phyloP scores from a whole-genome alignment of 768 basidiomycete genomes.

The Leucogyrophana mollusca region DNA sequence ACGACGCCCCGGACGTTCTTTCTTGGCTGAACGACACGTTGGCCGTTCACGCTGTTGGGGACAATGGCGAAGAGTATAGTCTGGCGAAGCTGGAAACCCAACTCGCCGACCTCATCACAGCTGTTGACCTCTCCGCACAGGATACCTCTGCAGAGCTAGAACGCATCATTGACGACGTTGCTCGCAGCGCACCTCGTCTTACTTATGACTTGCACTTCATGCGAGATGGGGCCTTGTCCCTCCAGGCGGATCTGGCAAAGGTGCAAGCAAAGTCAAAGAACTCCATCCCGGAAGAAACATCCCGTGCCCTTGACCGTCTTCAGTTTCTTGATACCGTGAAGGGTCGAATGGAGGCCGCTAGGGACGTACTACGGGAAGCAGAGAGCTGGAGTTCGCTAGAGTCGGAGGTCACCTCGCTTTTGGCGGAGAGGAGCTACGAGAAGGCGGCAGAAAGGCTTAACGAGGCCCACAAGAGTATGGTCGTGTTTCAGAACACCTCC shows the following conservation, averaged over 20 bases:
- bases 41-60: constrained; percentile 29
- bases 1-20: constrained; percentile 58
- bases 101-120: constrained; percentile 70
- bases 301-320: constrained; percentile 70
- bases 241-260: constrained; percentile 64
- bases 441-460: constrained; percentile 92
- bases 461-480: constrained; percentile 87
- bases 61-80: constrained; percentile 35
- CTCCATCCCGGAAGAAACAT: constrained; percentile 56
- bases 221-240: constrained; percentile 82
- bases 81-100: constrained; percentile 67
- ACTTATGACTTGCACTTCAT: constrained; percentile 97
- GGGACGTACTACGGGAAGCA: constrained; percentile 90
- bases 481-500: constrained; percentile 88
- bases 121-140: constrained; percentile 83
- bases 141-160: constrained; percentile 89
- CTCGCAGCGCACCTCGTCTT: constrained; percentile 85
- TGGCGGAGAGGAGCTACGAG: constrained; percentile 73
- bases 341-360: constrained; percentile 80
- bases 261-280: constrained; percentile 56
- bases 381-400: constrained; percentile 97
- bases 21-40: constrained; percentile 75
- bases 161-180: constrained; percentile 88
- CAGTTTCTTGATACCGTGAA: constrained; percentile 82
- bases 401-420: constrained; percentile 84